These are phyloP conservation scores for Keqinozyma sinolaborantium DNA, from an alignment of 1,139 yeast genomes.

Conservation along the genomic window DNA sequence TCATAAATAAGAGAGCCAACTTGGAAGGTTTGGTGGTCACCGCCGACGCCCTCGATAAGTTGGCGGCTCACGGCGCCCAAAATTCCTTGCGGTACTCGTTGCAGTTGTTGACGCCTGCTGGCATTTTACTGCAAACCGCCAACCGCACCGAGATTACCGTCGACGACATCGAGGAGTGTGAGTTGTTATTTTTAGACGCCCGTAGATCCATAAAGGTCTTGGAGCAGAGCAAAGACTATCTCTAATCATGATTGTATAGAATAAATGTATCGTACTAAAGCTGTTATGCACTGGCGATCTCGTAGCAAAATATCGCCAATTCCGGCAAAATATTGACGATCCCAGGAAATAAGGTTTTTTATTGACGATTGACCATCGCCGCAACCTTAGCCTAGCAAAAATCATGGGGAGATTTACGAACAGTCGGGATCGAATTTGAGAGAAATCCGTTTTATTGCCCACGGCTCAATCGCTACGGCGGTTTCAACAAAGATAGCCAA, in stretches of 20 bases:
- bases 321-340: too few relatives aligned
- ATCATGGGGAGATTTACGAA: too few relatives aligned
- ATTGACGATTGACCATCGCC: too few relatives aligned
- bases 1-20: slow-evolving; percentile 75
- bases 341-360: too few relatives aligned
- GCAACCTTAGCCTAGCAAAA: too few relatives aligned
- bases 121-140: slow-evolving; percentile 70
- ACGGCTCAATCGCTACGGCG: too few relatives aligned
- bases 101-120: slow-evolving; percentile 89
- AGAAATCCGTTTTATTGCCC: too few relatives aligned
- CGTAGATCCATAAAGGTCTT: slow-evolving; percentile 79
- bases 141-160: slow-evolving; percentile 69
- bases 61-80: slow-evolving; percentile 67
- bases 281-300: too few relatives aligned
- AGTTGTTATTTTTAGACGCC: slow-evolving; percentile 81
- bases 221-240: slow-evolving; percentile 50
- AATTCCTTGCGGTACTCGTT: slow-evolving; percentile 89
- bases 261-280: too few relatives aligned
- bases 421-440: too few relatives aligned
- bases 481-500: too few relatives aligned
- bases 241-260: slow-evolving; percentile 24
- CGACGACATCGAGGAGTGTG: slow-evolving; percentile 84
- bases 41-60: slow-evolving; percentile 64
- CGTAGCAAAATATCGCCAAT: too few relatives aligned
- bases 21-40: slow-evolving; percentile 68